Evolutionary conservation across 768 basidiomycete species (phyloP).

Genomic region (Xerocomus spinulosus): DNA sequence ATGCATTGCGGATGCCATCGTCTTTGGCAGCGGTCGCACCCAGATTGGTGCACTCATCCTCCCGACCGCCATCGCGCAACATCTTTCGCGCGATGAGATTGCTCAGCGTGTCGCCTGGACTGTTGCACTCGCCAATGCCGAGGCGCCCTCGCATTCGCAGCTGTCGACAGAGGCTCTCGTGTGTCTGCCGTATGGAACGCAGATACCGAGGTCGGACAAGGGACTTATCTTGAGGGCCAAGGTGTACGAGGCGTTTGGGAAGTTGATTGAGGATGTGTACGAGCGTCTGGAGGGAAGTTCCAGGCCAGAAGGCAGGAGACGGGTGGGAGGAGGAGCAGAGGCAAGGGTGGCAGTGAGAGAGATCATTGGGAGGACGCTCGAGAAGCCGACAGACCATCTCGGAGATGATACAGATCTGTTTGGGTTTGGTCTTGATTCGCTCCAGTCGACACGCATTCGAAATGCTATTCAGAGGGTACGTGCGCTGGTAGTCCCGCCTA

Average conservation of each 20-base stretch:
- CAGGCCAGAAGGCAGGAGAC: constrained; percentile 19
- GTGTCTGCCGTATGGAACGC: constrained; percentile 43
- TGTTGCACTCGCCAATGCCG: constrained; percentile 46
- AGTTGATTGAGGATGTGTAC: constrained; percentile 39
- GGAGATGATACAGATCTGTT: constrained; percentile 38
- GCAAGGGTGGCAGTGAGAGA: constrained; percentile 12
- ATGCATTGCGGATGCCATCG: constrained; percentile 46
- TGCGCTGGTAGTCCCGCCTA: constrained; percentile 25
- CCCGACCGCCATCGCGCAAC: constrained; percentile 38
- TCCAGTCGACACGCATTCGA: constrained; percentile 47
- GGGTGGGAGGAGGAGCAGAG: constrained; percentile 5
- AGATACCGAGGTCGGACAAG: constrained; percentile 49
- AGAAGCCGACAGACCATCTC: constrained; percentile 13
- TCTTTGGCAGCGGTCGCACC: constrained; percentile 47
- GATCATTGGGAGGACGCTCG: constrained; percentile 20
- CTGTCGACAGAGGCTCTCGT: constrained; percentile 48
- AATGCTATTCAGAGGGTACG: constrained; percentile 42
- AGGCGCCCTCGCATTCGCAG: constrained; percentile 51
- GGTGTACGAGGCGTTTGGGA: constrained; percentile 48
- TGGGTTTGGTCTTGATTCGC: constrained; percentile 49
- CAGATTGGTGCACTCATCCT: constrained; percentile 51
- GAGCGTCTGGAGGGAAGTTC: constrained; percentile 40
- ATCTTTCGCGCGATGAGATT: constrained; percentile 25
- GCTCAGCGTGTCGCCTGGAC: constrained; percentile 38
- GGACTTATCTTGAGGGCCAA: constrained; percentile 46